Conservation (phyloP, 2,329 filamentous ascomycete genomes). For the Nemania serpens region DNA sequence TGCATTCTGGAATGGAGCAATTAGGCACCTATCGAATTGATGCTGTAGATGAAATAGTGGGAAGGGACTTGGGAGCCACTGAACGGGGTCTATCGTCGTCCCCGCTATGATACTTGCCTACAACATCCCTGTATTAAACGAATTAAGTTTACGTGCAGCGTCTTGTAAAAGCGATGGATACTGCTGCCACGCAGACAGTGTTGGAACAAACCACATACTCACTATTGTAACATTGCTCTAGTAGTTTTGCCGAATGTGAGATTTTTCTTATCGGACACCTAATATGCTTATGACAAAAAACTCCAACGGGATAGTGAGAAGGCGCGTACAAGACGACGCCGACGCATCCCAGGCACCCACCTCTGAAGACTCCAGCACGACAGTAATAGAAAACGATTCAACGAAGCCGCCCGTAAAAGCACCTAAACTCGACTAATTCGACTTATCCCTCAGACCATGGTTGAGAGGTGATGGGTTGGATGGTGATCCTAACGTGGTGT, state of each 20-base stretch:
- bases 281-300: not conserved
- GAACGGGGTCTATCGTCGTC: too few species aligned
- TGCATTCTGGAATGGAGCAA: too few species aligned
- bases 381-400: not conserved
- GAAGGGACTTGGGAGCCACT: too few species aligned
- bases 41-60: too few species aligned
- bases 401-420: constrained; percentile 5
- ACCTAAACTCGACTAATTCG: constrained; percentile 3
- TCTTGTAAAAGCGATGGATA: too few species aligned
- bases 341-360: constrained; percentile 10
- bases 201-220: too few species aligned
- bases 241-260: not conserved
- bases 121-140: too few species aligned
- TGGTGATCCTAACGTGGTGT: not conserved
- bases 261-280: constrained; percentile 2
- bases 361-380: constrained; percentile 19
- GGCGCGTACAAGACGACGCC: constrained; percentile 1
- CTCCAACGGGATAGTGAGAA: not conserved
- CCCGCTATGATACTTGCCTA: too few species aligned
- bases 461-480: not conserved
- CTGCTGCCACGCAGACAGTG: too few species aligned
- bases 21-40: too few species aligned
- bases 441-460: not conserved
- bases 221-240: not conserved
- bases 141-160: too few species aligned